Conservation (phyloP, 441 rosid species). For the Croton setiger region DNA sequence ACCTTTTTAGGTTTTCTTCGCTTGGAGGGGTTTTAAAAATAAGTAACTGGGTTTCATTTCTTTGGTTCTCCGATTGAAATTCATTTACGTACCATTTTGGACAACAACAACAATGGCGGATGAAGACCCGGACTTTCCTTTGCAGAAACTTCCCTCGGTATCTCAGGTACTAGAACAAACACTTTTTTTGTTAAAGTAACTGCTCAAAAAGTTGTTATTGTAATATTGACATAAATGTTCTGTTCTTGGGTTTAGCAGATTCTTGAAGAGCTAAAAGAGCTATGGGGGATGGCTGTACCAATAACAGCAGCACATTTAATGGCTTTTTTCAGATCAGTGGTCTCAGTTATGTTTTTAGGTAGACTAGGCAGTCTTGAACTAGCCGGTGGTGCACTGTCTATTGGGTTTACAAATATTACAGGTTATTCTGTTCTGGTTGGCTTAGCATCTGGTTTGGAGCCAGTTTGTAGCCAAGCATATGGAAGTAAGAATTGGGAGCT, state of each 20-base stretch:
- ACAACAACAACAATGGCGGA: conserved; percentile 37
- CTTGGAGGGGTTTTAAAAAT: conserved; percentile 1
- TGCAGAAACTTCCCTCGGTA: conserved; percentile 44
- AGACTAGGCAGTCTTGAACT: conserved; percentile 88
- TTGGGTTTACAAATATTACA: conserved; percentile 96
- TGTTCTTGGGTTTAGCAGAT: conserved; percentile 36
- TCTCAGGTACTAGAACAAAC: conserved; percentile 41
- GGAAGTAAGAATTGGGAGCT: conserved; percentile 93
- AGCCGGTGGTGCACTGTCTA: conserved; percentile 93
- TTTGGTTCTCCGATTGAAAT: conserved; percentile 9
- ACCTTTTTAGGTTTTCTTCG: not conserved
- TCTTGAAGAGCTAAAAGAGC: conserved; percentile 70
- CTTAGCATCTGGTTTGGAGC: conserved; percentile 92
- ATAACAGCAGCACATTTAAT: conserved; percentile 82
- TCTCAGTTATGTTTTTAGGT: conserved; percentile 85
- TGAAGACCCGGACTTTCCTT: conserved; percentile 43
- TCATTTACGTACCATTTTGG: conserved; percentile 11
- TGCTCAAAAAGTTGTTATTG: not conserved
- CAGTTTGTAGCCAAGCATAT: conserved; percentile 94
- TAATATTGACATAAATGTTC: conserved; percentile 1
- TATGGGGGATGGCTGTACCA: conserved; percentile 86
- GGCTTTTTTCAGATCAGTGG: conserved; percentile 72
- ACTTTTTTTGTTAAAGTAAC: not conserved
- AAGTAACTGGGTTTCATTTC: not conserved
- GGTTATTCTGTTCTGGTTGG: conserved; percentile 95